Evolutionary conservation across 2,329 filamentous ascomycete species (phyloP).

Genomic region (Alternaria triticina): DNA sequence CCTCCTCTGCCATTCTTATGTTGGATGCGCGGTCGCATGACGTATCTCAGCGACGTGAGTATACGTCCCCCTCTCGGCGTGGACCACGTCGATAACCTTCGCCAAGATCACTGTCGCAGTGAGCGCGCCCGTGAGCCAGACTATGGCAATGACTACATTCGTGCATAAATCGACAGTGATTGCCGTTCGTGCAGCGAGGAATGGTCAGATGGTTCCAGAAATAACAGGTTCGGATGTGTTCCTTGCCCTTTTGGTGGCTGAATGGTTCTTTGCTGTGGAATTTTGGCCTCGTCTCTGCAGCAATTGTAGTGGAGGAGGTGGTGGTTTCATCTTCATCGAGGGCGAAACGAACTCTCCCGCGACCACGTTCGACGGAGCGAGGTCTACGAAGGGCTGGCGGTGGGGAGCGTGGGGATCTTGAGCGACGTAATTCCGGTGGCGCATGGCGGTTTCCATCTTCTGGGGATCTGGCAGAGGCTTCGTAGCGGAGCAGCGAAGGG

Average conservation of each 20-base stretch:
- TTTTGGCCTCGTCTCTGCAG: background rate
- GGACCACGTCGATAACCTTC: background rate
- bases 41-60: background rate
- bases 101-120: background rate
- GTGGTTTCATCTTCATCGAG: background rate
- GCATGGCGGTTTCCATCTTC: background rate
- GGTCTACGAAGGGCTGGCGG: background rate
- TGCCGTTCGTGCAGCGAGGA: background rate
- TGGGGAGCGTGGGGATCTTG: background rate
- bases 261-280: background rate
- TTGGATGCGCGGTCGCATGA: background rate
- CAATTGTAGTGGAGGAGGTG: background rate
- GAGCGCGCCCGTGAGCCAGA: background rate
- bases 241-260: background rate
- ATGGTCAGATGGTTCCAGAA: background rate
- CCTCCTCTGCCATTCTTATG: background rate
- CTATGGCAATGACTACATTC: background rate
- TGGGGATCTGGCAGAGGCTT: background rate
- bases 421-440: background rate
- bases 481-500: background rate
- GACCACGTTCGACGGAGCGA: background rate
- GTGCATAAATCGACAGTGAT: background rate
- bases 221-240: background rate
- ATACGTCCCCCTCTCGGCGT: background rate
- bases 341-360: background rate